Evolutionary conservation across 495 filamentous ascomycete genomes (phyloP), one percentile per base, ranked within the genome.

Genomic region (Neohortaea acidophila): DNA sequence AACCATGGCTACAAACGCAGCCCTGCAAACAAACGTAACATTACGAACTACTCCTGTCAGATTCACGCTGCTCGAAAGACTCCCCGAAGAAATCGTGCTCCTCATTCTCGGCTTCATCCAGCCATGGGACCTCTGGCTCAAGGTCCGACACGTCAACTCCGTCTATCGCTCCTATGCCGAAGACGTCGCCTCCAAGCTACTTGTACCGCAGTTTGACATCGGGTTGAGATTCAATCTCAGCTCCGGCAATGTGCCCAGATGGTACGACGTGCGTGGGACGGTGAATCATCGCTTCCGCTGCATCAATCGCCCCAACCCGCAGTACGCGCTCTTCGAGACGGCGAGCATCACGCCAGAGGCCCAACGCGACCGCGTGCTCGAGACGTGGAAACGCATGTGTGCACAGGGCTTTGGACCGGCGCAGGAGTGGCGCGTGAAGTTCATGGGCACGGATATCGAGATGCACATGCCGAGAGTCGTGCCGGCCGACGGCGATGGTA

Each of bases 231-330:
- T 39, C 41, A 43, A 33, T 4, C 34, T 44, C 19, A 24, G 34
- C 23, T 10, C 34, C n/a, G 41, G 41, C 23, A 20, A 23, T 4
- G 12, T 4, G 7, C 41, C 38, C 17, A 23, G 41, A 23, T 38
- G 41, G 41, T 44, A 44, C 35, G 41, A 44, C 17, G 24, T 39
- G 23, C 33, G 25, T n/a, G 41, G 41, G 3, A 44, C 41, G 8
- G 21, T 44, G 2, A 29, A 14, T 13, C 29, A 17, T 24, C 2
- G 10, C 21, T 44, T 44, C 35, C 23, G 21, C 18, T 13, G 12
- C 17, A 31, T 43, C 33, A 43, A 28, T 20, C 27, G 33, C 12
- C 23, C n/a, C 25, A 31, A 38, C 24, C 18, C 35, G 24, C 35
- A 39, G 24, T 44, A 38, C 35, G 41, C 19, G 3, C 19, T 39